Conservation (phyloP, 768 basidiomycete species). For the Agaricus subrufescens region DNA sequence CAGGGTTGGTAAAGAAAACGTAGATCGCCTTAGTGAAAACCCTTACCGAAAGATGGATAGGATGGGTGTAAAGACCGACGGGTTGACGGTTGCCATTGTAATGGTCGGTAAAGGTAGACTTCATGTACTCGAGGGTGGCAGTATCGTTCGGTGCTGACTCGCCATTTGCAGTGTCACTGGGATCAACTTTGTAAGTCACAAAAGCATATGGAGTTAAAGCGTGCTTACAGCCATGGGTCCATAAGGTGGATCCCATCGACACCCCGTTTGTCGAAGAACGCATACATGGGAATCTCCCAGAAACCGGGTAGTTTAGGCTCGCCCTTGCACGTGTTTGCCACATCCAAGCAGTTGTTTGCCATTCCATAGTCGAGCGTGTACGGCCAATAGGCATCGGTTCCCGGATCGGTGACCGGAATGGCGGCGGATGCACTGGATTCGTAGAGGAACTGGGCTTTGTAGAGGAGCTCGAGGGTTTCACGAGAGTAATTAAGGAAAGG, state of each 20-base stretch:
- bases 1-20: not conserved
- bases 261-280: constrained; percentile 60
- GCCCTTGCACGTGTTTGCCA: constrained; percentile 57
- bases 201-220: not conserved
- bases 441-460: constrained; percentile 59
- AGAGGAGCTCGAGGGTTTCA: constrained; percentile 57
- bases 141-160: constrained; percentile 44
- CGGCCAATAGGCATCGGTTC: constrained; percentile 79
- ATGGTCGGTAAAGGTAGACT: constrained; percentile 68
- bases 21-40: not conserved
- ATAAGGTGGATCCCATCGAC: constrained; percentile 60
- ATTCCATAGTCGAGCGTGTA: constrained; percentile 78
- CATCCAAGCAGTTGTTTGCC: constrained; percentile 68
- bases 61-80: constrained; percentile 78
- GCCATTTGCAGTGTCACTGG: constrained; percentile 54
- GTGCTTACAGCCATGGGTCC: constrained; percentile 76
- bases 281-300: constrained; percentile 87
- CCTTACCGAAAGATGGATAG: constrained; percentile 65
- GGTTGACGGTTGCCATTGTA: constrained; percentile 75
- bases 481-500: constrained; percentile 66
- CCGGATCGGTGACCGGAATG: constrained; percentile 57
- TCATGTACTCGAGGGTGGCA: constrained; percentile 67
- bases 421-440: constrained; percentile 62
- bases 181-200: not conserved
- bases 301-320: constrained; percentile 69